A percentile compares a stretch with the other conserved stretches of the same genome.
These are phyloP conservation scores for Mycena epipterygia DNA, from an alignment of 768 basidiomycete genomes.

Conservation along the genomic window DNA sequence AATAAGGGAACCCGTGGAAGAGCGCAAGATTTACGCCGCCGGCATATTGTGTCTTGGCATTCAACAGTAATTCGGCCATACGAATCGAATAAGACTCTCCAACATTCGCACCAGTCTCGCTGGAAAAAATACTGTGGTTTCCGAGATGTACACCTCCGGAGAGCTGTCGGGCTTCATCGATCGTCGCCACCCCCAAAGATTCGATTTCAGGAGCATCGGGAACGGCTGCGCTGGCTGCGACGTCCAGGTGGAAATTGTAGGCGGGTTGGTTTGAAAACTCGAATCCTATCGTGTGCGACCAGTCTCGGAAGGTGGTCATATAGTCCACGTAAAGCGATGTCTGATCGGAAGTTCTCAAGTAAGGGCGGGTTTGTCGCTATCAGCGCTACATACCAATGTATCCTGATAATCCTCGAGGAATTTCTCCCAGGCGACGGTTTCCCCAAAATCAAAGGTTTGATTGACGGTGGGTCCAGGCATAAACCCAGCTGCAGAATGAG, in stretches of 20 bases:
- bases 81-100: constrained; percentile 21
- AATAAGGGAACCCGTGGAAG: constrained; percentile 36
- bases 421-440: constrained; percentile 22
- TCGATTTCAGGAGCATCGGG: constrained; percentile 37
- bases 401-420: constrained; percentile 36
- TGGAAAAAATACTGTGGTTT: constrained; percentile 29
- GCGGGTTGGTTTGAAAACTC: constrained; percentile 34
- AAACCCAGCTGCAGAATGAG: too few species aligned
- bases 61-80: constrained; percentile 29
- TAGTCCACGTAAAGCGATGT: constrained; percentile 35
- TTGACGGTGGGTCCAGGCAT: not conserved
- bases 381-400: constrained; percentile 31
- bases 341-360: not conserved
- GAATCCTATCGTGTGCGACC: constrained; percentile 29
- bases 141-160: constrained; percentile 36
- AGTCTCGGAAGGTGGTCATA: constrained; percentile 24
- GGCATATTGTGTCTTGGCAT: constrained; percentile 33
- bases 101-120: constrained; percentile 28
- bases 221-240: constrained; percentile 31
- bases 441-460: constrained; percentile 36
- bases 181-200: constrained; percentile 31
- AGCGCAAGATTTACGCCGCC: constrained; percentile 33
- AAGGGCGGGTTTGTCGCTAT: not conserved
- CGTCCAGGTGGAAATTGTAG: constrained; percentile 36
- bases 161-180: constrained; percentile 34